Evolutionary conservation across 352 stramenopile genomes (phyloP), one percentile per base, ranked within the genome.

Genomic region (Phytophthora brassicae): DNA sequence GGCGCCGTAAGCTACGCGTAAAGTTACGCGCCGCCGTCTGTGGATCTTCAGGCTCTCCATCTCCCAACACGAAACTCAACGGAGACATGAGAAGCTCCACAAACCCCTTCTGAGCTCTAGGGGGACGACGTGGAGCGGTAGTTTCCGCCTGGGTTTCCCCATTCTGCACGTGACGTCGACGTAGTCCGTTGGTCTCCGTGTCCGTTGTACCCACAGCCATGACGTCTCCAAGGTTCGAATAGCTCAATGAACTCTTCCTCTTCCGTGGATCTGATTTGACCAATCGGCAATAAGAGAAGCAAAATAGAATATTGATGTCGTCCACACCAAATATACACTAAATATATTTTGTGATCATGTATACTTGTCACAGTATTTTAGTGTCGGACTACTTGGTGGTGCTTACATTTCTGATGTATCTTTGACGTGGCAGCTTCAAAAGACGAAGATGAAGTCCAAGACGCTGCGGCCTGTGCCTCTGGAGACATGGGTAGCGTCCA

Each of bases 31-130:
- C 79, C 14, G 78, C 46, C 20, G 59, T 60, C 63, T 92, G 82
- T 46, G 82, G 82, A 45, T 92, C 80, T 38, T 89, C 78, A 0
- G 77, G 76, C 49, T 89, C 78, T 23, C 77, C 80, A 36, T 92
- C 82, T 56, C 82, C 82, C 33, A 92, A 50, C 29, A 92, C 79
- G 47, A 89, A 84, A 65, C 78, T 89, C 69, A 92, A 45, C 11
- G 82, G 82, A 9, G 80, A 86, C 64, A 92, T 84, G 20, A 92
- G 72, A 44, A 92, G 74, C 60, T 92, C 82, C 54, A 89, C 79
- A 54, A 92, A 81, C 19, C 82, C 79, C 44, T 92, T 92, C 14
- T n/a, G 72, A 23, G 38, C 45, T n/a, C 64, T 41, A 5, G 39
- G 19, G 4, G 44, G 23, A 22, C 51, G 68, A 3, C 56, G 55